Evolutionary conservation across 169 alveolate species (phyloP).

Genomic region (Plasmodium gallinaceum): DNA sequence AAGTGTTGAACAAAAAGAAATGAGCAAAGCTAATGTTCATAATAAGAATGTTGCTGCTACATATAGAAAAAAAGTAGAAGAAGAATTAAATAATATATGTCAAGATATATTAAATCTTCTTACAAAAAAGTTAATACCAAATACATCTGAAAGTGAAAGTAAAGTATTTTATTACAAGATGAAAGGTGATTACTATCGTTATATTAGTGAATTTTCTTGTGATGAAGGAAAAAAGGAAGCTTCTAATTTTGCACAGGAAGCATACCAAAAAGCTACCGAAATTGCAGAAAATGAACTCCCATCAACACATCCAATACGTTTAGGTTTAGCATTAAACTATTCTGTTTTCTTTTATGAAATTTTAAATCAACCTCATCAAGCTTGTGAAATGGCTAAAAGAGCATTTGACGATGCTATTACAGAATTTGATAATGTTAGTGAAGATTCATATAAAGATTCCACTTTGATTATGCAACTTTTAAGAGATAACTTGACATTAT

Average conservation of each 20-base stretch:
- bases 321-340: conserved; percentile 98
- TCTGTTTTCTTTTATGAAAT: conserved; percentile 99
- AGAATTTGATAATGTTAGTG: conserved; percentile 94
- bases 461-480: conserved; percentile 96
- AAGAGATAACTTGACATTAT: conserved; percentile 96
- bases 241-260: conserved; percentile 96
- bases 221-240: conserved; percentile 96
- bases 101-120: conserved; percentile 92
- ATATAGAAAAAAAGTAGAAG: conserved; percentile 95
- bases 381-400: conserved; percentile 98
- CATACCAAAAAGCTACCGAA: conserved; percentile 97
- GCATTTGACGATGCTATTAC: conserved; percentile 97
- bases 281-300: conserved; percentile 95
- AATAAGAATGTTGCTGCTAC: conserved; percentile 93
- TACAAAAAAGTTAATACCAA: conserved; percentile 92
- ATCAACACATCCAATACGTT: conserved; percentile 97
- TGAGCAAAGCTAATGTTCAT: conserved; percentile 93
- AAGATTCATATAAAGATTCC: conserved; percentile 96
- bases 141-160: conserved; percentile 93
- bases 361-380: conserved; percentile 97
- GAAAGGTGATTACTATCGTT: conserved; percentile 99
- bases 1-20: conserved; percentile 97
- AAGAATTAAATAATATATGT: conserved; percentile 95
- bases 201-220: conserved; percentile 96
- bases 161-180: conserved; percentile 98